Evolutionary conservation across 2,329 filamentous ascomycete genomes (phyloP).

Genomic region (Sphaerulina vaccinii): DNA sequence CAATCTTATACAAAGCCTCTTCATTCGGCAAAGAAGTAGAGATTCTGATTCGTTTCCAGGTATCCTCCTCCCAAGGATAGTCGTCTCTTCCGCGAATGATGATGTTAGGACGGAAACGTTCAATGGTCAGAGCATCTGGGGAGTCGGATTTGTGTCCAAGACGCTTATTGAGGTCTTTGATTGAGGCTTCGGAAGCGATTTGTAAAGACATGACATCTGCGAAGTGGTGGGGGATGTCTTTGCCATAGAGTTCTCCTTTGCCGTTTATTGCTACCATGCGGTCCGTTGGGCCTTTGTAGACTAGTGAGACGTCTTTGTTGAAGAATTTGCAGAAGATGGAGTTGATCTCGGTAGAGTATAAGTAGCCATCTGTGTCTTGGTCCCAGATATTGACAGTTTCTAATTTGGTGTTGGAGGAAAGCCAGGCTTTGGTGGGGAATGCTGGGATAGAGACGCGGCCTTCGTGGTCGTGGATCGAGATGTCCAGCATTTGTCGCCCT

Average conservation of each 20-base stretch:
- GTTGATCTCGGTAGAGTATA: constrained; percentile 55
- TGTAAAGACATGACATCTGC: constrained; percentile 60
- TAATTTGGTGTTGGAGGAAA: constrained; percentile 53
- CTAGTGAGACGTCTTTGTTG: constrained; percentile 54
- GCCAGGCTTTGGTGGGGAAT: constrained; percentile 55
- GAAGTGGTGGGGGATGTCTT: constrained; percentile 50
- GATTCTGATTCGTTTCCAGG: constrained; percentile 60
- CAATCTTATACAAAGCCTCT: constrained; percentile 41
- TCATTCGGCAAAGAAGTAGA: constrained; percentile 34
- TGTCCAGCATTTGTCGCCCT: constrained; percentile 45
- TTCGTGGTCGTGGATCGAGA: constrained; percentile 48
- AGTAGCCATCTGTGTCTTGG: constrained; percentile 56
- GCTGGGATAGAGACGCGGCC: constrained; percentile 54
- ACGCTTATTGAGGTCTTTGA: constrained; percentile 58
- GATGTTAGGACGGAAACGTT: constrained; percentile 65
- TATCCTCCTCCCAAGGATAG: constrained; percentile 61
- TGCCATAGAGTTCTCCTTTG: constrained; percentile 53
- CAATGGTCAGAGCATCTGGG: constrained; percentile 52
- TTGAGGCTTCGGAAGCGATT: constrained; percentile 56
- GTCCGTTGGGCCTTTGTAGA: constrained; percentile 61
- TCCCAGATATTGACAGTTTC: constrained; percentile 59
- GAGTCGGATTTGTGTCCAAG: constrained; percentile 45
- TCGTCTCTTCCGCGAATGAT: constrained; percentile 53
- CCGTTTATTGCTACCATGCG: constrained; percentile 58
- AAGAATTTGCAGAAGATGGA: constrained; percentile 57